Base-by-base conservation (phyloP, 192 early-diverging fungal species). In the Dimargaris cristalligena region DNA sequence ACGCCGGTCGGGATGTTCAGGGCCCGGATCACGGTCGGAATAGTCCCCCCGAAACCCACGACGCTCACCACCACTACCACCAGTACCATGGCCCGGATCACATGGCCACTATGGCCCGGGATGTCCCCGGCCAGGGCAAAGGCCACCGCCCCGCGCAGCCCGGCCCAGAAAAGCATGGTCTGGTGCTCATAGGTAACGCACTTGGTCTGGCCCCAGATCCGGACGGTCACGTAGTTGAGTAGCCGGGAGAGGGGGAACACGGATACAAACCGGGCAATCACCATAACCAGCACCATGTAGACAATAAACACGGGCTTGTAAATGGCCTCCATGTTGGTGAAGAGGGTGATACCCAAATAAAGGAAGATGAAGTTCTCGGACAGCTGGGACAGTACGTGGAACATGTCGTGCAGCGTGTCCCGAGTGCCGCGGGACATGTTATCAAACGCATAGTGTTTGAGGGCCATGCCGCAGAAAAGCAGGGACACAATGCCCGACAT, bases 321-420 rank as follows among this genome's bases (percentile, higher is more conserved):
- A 29, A 79, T 74, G 54, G 82, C 62, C 52, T 90, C 83, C 31
- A 68, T 63, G 18, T 84, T 72, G 0, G 94, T 91, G 65, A 95
- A 98, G 57, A 96, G 78, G 32, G 91, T 87, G 47, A 98, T 74
- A 8, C 92, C 95, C 31, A 98, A 74, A 66, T 95, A 96, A 48
- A 98, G 91, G 65, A 96, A 98, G 61, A 96, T 86, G 69, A 98
- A 98, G 61, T 94, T 96, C 65, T 98, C 95, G 0, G 89, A 85
- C 29, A 98, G 74, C 57, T 93, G 88, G 0, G 88, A 81, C 26
- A 98, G 71, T n/a, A 96, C 84, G 29, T 88, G 80, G 73, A 96
- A 96, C 74, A 98, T 77, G 60, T 88, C 87, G 62, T 86, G 86
- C 34, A 90, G 92, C 2, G 93, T 90, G 30, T 83, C 67, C 66